Base-by-base conservation (phyloP, 495 filamentous ascomycete species). In the Massariosphaeria phaeospora region DNA sequence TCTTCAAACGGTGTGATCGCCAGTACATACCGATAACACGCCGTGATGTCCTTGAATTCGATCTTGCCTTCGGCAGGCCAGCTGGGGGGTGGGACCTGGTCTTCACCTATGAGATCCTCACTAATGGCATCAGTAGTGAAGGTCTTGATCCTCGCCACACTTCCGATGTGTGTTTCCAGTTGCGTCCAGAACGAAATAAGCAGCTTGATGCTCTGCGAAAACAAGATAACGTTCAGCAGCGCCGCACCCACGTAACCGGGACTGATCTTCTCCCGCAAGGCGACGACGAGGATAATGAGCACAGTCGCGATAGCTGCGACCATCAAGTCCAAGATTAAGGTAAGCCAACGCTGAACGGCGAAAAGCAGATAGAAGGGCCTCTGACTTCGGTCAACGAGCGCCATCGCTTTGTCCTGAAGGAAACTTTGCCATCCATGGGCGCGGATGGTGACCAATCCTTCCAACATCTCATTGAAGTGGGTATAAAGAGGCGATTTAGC, bases 331-430 rank as follows among this genome's bases (percentile, higher is more conserved):
- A 68, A 45, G n/a, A 66, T 61, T 3, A 68, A 26, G 5, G 56
- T 60, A 5, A 68, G 57, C 57, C 73, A 76, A 12, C 68, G 66
- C 73, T 59, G 76, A 10, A 77, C 71, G 25, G 72, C 70, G 46
- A 75, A 79, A 40, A 84, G 72, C 18, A 82, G 72, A 55, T 83
- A 84, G 60, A 77, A 80, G 20, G 80, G 80, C 20, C 72, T 66
- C 51, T 84, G 80, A 3, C 78, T 79, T 13, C 68, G 66, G 56
- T 89, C 82, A 3, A 90, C 62, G 2, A 76, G 68, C 3, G 53
- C 31, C 9, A 70, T 67, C 48, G 38, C 48, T 26, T 52, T 61
- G 10, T 70, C 61, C 45, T 76, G 66, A 44, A 76, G 67, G 5
- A 69, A 66, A 1, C 65, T 59, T 50, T 76, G 66, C 75, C 79